Percentiles rank a stretch among this genome's conserved stretches.
Conservation (phyloP, 1,284 basidiomycete species). For the Volvariella volvacea region DNA sequence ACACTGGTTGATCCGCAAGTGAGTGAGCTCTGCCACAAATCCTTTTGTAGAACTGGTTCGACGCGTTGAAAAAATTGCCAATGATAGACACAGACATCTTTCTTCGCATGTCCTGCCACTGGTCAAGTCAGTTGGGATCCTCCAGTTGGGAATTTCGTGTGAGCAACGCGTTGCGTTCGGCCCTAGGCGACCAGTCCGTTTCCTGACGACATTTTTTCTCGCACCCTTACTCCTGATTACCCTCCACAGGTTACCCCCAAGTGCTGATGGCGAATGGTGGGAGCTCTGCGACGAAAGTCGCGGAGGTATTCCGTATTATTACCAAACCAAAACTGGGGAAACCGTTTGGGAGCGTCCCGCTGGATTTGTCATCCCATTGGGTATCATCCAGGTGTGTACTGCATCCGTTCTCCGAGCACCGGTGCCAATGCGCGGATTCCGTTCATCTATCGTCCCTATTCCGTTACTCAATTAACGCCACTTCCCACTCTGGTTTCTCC, state of each 20-base stretch:
- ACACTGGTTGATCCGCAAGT: constrained; percentile 79
- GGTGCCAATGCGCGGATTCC: not conserved
- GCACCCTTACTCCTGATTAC: constrained; percentile 7
- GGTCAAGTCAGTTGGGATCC: constrained; percentile 92
- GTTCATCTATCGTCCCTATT: not conserved
- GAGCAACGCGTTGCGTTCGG: constrained; percentile 16
- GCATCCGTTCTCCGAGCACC: not conserved
- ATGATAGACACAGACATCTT: constrained; percentile 66
- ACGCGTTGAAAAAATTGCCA: too few relatives aligned
- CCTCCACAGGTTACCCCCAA: constrained; percentile 66
- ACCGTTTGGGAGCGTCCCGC: constrained; percentile 86
- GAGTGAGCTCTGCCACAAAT: constrained; percentile 19
- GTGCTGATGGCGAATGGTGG: constrained; percentile 90
- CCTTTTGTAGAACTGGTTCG: not conserved
- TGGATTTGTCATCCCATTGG: constrained; percentile 86
- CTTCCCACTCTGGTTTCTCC: not conserved
- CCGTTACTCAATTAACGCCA: not conserved
- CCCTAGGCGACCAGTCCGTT: constrained; percentile 8
- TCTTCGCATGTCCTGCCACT: constrained; percentile 89
- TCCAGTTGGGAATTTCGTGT: constrained; percentile 87
- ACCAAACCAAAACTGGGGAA: constrained; percentile 82
- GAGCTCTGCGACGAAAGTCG: constrained; percentile 79
- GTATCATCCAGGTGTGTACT: constrained; percentile 68
- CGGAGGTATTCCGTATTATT: constrained; percentile 83
- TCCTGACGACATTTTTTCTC: constrained; percentile 10